phyloP scores from a whole-genome alignment of 495 filamentous ascomycete genomes.

The Xylaria curta region DNA sequence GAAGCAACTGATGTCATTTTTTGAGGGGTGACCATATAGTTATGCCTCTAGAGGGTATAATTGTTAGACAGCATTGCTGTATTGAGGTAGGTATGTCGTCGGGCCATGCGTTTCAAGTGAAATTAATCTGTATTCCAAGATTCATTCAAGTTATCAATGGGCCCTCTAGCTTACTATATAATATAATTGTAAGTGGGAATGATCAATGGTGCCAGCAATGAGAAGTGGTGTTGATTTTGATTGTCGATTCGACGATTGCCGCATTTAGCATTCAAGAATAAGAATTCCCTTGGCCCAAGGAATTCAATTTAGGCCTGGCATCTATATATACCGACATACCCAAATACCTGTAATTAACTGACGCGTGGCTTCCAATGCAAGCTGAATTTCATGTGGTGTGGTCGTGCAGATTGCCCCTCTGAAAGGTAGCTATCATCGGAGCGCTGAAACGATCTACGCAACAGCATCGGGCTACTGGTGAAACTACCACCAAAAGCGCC shows the following conservation, averaged over 20 bases:
- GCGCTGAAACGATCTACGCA: neutral
- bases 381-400: neutral
- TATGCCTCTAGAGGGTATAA: neutral
- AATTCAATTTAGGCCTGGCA: neutral
- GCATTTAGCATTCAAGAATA: neutral
- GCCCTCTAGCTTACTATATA: no score
- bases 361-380: neutral
- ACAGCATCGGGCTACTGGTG: neutral
- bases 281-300: neutral
- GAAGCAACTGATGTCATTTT: conserved; percentile 1
- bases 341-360: neutral
- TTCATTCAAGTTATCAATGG: no score
- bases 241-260: neutral
- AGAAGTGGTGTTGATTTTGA: neutral
- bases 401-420: neutral
- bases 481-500: neutral
- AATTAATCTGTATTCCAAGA: no score
- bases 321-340: neutral
- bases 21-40: neutral
- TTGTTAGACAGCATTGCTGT: neutral
- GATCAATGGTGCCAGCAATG: neutral
- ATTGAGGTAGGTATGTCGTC: neutral
- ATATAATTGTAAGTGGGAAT: neutral
- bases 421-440: neutral
- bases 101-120: neutral